These are phyloP conservation scores for Mollisia scopiformis DNA, from an alignment of 2,329 filamentous ascomycete species.

Conservation along the genomic window DNA sequence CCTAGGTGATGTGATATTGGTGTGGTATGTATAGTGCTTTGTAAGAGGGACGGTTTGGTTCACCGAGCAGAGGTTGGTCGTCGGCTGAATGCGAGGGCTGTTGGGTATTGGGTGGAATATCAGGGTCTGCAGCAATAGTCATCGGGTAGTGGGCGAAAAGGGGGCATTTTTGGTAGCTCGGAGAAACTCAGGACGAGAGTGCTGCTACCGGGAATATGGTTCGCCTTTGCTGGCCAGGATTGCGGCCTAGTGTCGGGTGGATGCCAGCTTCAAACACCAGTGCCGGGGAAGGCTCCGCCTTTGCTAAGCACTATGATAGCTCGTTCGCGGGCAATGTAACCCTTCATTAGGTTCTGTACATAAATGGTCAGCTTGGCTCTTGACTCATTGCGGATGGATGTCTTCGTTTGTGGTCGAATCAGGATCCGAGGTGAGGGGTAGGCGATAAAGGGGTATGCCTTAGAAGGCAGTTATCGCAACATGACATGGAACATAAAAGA, in stretches of 20 bases:
- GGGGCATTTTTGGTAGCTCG: too few relatives aligned
- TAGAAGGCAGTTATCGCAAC: not conserved
- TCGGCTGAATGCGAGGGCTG: not conserved
- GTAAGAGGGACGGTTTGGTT: not conserved
- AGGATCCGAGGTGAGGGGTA: not conserved
- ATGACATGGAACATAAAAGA: not conserved
- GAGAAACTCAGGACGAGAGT: too few relatives aligned
- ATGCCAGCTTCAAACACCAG: conserved; percentile 59
- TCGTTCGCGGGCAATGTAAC: conserved; percentile 91
- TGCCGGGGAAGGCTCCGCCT: conserved; percentile 90
- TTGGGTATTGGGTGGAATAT: not conserved
- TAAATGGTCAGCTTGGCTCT: not conserved
- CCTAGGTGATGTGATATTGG: too few relatives aligned
- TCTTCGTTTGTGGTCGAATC: not conserved
- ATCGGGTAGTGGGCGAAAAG: not conserved
- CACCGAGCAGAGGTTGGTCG: conserved; percentile 3
- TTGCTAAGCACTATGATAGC: conserved; percentile 93
- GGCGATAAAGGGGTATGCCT: conserved; percentile 17
- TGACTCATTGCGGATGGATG: not conserved
- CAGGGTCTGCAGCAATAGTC: not conserved
- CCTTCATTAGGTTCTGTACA: conserved; percentile 71
- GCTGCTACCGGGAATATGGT: not conserved
- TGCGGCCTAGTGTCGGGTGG: not conserved
- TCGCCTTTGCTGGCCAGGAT: not conserved
- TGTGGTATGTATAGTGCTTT: not conserved